Evolutionary conservation across 345 rosid species (phyloP), one percentile per base, ranked within the genome.

Genomic region (Salix koriyanagi): DNA sequence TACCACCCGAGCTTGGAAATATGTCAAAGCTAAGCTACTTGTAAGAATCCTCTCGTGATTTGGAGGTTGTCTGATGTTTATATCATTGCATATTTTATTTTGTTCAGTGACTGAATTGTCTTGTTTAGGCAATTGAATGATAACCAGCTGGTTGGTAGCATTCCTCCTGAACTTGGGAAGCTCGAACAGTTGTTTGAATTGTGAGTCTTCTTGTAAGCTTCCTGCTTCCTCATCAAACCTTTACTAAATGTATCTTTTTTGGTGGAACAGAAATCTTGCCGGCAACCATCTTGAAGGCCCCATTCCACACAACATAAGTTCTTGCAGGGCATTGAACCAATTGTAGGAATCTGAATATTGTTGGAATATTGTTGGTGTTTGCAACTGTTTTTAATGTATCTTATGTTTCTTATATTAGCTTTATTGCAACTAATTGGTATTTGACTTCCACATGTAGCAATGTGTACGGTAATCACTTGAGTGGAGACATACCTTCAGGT

Each of bases 1-100:
- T 96, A 72, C 99, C 99, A n/a, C 85, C 99, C 5, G 99, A 96
- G 84, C 94, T 96, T 61, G 99, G 99, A 61, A 92, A 96, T 69
- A 96, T 96, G 97, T 91, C 99, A 34, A 92, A 82, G 44, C 95
- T 96, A 72, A 96, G 99, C 84, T 96, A 96, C 75, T 80, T 96
- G 99, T 96, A 79, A 85, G 96, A 58, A 66, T 10, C 32, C 21
- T 5, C 34, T 50, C 26, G 28, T 14, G 25, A 18, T 54, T 41
- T 16, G 13, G 21, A 9, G 13, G 23, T 18, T 36, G n/a, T 30
- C 23, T 10, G 32, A 15, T n/a, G 6, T 14, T 5, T 6, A 44
- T 71, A 7, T 7, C 9, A 14, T 14, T 46, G 12, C n/a, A 2
- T 6, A 3, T 16, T 21, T 58, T 58, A 58, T 10, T n/a, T n/a